Evolutionary conservation across 352 stramenopile species (phyloP).

Genomic region (Phytopythium vexans): DNA sequence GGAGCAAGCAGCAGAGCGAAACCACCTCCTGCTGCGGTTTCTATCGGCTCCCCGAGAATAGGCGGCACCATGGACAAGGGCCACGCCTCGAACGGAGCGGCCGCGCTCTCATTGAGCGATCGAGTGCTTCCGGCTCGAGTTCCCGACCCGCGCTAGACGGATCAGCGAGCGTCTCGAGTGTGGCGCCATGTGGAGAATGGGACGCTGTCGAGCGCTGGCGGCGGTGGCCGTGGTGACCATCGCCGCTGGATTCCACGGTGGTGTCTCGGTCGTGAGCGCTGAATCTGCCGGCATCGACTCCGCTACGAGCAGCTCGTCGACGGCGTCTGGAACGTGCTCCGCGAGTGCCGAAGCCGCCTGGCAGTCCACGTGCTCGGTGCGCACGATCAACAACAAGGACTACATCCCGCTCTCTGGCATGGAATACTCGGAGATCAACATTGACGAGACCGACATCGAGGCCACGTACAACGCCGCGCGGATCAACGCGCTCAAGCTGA

Average conservation of each 20-base stretch:
- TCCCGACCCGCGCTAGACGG: background rate
- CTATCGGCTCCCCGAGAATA: too few relatives aligned
- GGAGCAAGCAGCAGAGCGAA: too few relatives aligned
- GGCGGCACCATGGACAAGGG: too few relatives aligned
- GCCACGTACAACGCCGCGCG: constrained; percentile 71
- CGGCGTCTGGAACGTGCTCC: constrained; percentile 46
- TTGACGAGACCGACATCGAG: constrained; percentile 47
- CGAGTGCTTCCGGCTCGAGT: background rate
- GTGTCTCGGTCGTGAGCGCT: background rate
- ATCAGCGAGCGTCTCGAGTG: background rate
- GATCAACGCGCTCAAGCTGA: constrained; percentile 65
- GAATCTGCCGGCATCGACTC: background rate
- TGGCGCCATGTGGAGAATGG: background rate
- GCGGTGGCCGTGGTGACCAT: background rate
- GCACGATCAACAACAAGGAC: constrained; percentile 47
- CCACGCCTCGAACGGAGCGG: background rate
- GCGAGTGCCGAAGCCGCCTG: constrained; percentile 39
- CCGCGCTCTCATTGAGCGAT: constrained; percentile 3
- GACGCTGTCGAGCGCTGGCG: background rate
- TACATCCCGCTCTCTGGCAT: constrained; percentile 59
- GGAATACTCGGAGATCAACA: constrained; percentile 52
- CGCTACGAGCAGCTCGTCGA: background rate
- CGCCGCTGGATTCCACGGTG: background rate
- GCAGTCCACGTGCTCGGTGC: constrained; percentile 53
- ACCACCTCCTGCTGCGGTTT: too few relatives aligned